A percentile compares a stretch with the other conserved stretches of the same genome.
These are phyloP conservation scores for Peronosclerospora sorghi DNA, from an alignment of 352 stramenopile genomes.

Conservation along the genomic window DNA sequence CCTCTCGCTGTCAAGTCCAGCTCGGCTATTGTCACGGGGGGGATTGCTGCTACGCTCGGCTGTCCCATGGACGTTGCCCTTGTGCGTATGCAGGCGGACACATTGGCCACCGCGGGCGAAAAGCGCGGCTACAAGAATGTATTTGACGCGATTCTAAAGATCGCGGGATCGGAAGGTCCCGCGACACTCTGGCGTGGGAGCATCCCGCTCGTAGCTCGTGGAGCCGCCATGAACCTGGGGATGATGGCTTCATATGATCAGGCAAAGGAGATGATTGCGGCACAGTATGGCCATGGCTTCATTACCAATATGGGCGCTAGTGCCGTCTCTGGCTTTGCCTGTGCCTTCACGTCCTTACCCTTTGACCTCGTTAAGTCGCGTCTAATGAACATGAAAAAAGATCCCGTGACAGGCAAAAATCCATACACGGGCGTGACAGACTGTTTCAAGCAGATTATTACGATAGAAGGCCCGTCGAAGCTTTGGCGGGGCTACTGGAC, in stretches of 20 bases:
- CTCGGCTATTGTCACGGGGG: slow-evolving; percentile 64
- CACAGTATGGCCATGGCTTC: slow-evolving; percentile 58
- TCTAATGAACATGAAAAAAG: slow-evolving; percentile 95
- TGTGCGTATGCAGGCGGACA: slow-evolving; percentile 96
- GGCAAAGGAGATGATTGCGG: slow-evolving; percentile 87
- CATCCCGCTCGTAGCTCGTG: slow-evolving; percentile 90
- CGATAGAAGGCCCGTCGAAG: slow-evolving; percentile 90
- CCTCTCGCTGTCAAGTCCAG: slow-evolving; percentile 64
- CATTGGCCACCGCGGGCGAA: slow-evolving; percentile 82
- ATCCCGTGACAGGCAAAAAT: slow-evolving; percentile 83
- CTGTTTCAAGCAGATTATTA: slow-evolving; percentile 90
- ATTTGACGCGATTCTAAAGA: slow-evolving; percentile 91
- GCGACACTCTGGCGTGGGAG: slow-evolving; percentile 85
- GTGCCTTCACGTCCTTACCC: slow-evolving; percentile 94
- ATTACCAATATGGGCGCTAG: slow-evolving; percentile 90
- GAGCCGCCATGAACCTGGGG: slow-evolving; percentile 98
- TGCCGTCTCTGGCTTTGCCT: slow-evolving; percentile 94
- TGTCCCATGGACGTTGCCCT: slow-evolving; percentile 97
- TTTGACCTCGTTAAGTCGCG: slow-evolving; percentile 99
- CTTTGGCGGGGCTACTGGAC: slow-evolving; percentile 97
- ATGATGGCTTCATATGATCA: slow-evolving; percentile 99
- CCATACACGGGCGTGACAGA: slow-evolving; percentile 94
- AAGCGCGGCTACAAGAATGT: slow-evolving; percentile 98
- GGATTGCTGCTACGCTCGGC: slow-evolving; percentile 92
- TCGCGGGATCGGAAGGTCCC: slow-evolving; percentile 80